Base-by-base conservation (phyloP, 2,329 filamentous ascomycete species). In the Nemania sp. region DNA sequence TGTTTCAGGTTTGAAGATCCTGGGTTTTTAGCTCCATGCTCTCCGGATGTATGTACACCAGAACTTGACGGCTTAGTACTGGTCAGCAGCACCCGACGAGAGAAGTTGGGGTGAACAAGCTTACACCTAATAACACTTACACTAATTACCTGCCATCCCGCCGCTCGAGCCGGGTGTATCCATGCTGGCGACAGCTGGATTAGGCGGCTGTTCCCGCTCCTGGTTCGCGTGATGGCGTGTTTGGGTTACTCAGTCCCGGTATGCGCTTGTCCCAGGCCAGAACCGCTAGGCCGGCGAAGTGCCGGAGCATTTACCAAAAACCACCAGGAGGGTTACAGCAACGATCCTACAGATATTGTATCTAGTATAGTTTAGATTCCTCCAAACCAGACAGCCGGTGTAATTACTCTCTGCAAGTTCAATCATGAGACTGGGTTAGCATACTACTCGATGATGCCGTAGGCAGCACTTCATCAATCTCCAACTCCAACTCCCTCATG, bases 51-150 rank as follows among this genome's bases (percentile, higher is more conserved):
- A n/a, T n/a, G n/a, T 41, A 26, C 39, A 17, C 34, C n/a, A 24
- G 28, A 30, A 31, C 24, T 42, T 37, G 33, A 43, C 42, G 36
- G 22, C 15, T 43, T 51, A 47, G 54, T n/a, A n/a, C n/a, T 57
- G 54, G 54, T 57, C 55, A 57, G 55, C 54, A 54, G 31, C 31
- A 15, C n/a, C n/a, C n/a, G n/a, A n/a, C 15, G 14, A 31, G 17
- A 19, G 28, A 5, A 19, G 20, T n/a, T n/a, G 37, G 12, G 28
- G 36, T 34, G 41, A 39, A 41, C 46, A 31, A 34, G 41, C 50
- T 54, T 51, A 48, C 42, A 47, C 43, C n/a, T n/a, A n/a, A n/a
- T n/a, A n/a, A n/a, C n/a, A n/a, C n/a, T n/a, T n/a, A n/a, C n/a
- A n/a, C n/a, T n/a, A 12, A 42, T 42, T 45, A 53, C 34, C 54